phyloP scores from a whole-genome alignment of 2,329 filamentous ascomycete species.

The Microdochium bolleyi region DNA sequence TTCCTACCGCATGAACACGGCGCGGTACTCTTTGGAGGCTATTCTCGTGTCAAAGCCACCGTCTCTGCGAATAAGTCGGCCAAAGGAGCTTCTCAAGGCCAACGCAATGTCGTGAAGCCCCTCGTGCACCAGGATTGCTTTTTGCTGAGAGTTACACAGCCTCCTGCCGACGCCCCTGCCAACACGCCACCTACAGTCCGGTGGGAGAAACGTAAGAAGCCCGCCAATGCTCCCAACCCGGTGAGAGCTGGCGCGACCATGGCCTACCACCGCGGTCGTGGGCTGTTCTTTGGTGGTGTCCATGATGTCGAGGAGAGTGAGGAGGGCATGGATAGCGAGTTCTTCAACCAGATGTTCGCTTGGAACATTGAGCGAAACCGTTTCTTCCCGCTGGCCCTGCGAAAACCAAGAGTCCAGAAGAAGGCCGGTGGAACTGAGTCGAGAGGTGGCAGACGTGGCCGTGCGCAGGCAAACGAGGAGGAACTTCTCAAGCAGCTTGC shows the following conservation, averaged over 20 bases:
- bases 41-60: slow-evolving; percentile 79
- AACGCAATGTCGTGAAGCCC: slow-evolving; percentile 72
- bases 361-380: slow-evolving; percentile 95
- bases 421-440: slow-evolving; percentile 52
- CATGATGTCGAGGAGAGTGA: slow-evolving; percentile 88
- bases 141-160: slow-evolving; percentile 75
- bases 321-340: slow-evolving; percentile 94
- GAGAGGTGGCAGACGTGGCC: slow-evolving; percentile 54
- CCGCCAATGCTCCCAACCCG: slow-evolving; percentile 80
- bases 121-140: slow-evolving; percentile 93
- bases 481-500: slow-evolving; percentile 83
- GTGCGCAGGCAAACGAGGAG: slow-evolving; percentile 84
- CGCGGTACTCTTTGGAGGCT: slow-evolving; percentile 86
- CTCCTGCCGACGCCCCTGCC: slow-evolving; percentile 56
- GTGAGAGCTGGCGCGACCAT: slow-evolving; percentile 84
- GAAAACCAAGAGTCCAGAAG: slow-evolving; percentile 62
- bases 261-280: slow-evolving; percentile 87
- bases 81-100: slow-evolving; percentile 51
- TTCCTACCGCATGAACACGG: slow-evolving; percentile 85
- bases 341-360: slow-evolving; percentile 85
- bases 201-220: slow-evolving; percentile 91
- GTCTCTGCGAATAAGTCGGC: slow-evolving; percentile 53
- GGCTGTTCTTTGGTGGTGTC: slow-evolving; percentile 89
- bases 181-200: slow-evolving; percentile 64
- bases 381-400: slow-evolving; percentile 76